These are phyloP conservation scores for Ceratocystis cacaofunesta DNA, from an alignment of 2,329 filamentous ascomycete genomes.

Conservation along the genomic window DNA sequence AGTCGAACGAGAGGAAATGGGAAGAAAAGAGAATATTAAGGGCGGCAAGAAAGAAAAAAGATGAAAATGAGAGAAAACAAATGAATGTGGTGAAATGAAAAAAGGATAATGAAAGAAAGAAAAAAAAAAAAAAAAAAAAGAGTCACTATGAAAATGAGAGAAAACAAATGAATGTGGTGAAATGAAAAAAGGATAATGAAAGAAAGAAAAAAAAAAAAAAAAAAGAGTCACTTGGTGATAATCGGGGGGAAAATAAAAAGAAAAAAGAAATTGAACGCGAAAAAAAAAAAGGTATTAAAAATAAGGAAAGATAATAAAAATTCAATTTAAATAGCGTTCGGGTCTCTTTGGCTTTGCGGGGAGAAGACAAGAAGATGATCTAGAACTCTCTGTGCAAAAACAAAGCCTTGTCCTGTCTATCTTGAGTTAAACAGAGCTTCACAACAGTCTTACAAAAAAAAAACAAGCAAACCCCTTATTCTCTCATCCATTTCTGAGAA, in stretches of 20 bases:
- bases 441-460: neutral
- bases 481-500: neutral
- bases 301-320: neutral
- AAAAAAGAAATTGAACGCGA: neutral
- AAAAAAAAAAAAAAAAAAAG: neutral
- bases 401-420: no score
- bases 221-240: slow-evolving; percentile 1
- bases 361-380: neutral
- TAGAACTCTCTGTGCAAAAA: neutral
- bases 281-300: neutral
- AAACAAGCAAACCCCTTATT: neutral
- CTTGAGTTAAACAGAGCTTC: no score
- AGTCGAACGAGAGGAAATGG: neutral
- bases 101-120: neutral
- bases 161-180: slow-evolving; percentile 7
- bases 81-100: slow-evolving; percentile 7
- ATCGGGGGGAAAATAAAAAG: neutral
- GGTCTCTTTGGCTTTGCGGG: neutral
- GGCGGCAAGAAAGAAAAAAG: neutral
- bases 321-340: neutral
- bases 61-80: slow-evolving; percentile 9
- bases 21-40: neutral
- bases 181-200: neutral
- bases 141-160: neutral
- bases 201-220: neutral